Base-by-base conservation (phyloP, 495 filamentous ascomycete species). In the Aspergillus wentii region DNA sequence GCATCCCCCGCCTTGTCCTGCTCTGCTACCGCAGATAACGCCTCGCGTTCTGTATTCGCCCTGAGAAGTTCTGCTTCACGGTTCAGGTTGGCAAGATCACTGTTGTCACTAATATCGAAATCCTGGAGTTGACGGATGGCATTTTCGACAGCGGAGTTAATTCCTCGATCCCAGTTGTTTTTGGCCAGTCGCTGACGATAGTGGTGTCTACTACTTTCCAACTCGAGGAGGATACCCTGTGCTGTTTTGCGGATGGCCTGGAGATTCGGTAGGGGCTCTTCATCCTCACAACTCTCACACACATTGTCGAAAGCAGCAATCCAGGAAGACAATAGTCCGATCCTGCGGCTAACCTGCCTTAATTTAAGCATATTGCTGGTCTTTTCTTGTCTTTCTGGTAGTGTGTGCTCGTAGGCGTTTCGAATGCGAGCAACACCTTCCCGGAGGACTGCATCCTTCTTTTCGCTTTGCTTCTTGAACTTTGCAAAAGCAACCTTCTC, bases 251-350 rank as follows among this genome's bases (percentile, higher is more conserved):
- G 80, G 71, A 96, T 88, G 4, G 84, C 79, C 14, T 71, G 55
- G 18, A 97, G 61, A 32, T 76, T 82, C 3, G 66, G 57, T 56
- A 90, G 80, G 2, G 76, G 64, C 10, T 80, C 74, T 33, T 85
- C 82, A 25, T 74, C 68, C 32, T 85, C 87, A 9, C 79, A 73
- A 8, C 64, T 68, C 14, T 83, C 88, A 49, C 82, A 88, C 4
- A 91, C 82, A 14, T 72, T 67, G 40, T 97, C 94, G 50, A 99
- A 97, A 16, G 87, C 89, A 8, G 84, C 86, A 51, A 95, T 83
- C 92, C 92, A 99, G 1, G 85, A 78, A 4, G 83, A 89, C 18
- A 99, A 69, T 40, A 94, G 72, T 3, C 75, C 75, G 40, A 94
- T 94, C 21, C 92, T 75, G 46, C 86, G 74, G 62, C 95, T 89